Evolutionary conservation across 2,329 filamentous ascomycete species (phyloP).

Genomic region (Ceratocystis destructans): DNA sequence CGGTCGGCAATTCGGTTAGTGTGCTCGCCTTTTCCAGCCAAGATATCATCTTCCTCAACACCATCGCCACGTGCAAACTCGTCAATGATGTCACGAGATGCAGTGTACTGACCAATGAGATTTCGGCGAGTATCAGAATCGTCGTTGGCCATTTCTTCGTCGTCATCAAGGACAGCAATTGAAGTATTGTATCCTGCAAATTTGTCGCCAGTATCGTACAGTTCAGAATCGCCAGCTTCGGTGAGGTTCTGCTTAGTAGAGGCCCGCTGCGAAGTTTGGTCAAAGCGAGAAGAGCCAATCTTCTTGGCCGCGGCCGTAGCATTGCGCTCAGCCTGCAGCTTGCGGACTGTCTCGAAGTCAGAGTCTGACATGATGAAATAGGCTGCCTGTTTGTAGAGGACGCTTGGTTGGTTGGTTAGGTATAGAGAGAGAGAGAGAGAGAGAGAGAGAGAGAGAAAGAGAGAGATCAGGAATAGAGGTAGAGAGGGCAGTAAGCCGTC

Average conservation of each 20-base stretch:
- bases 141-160: constrained; percentile 66
- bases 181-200: constrained; percentile 85
- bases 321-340: constrained; percentile 87
- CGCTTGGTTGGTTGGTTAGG: not conserved
- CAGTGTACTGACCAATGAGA: constrained; percentile 90
- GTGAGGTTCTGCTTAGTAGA: constrained; percentile 85
- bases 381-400: not conserved
- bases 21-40: constrained; percentile 70
- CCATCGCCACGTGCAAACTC: constrained; percentile 78
- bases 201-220: constrained; percentile 74
- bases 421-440: not conserved
- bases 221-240: constrained; percentile 72
- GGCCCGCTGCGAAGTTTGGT: constrained; percentile 63
- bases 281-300: constrained; percentile 59
- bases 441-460: no score
- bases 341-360: constrained; percentile 77
- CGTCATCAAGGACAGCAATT: constrained; percentile 64
- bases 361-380: constrained; percentile 51
- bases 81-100: constrained; percentile 79
- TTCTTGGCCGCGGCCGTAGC: constrained; percentile 64
- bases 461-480: not conserved
- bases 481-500: not conserved
- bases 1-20: constrained; percentile 81
- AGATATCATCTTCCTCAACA: constrained; percentile 81
- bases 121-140: constrained; percentile 60